A percentile compares a stretch with the other conserved stretches of the same genome.
Evolutionary conservation across 169 alveolate species (phyloP).

Genomic region (Babesia divergens): DNA sequence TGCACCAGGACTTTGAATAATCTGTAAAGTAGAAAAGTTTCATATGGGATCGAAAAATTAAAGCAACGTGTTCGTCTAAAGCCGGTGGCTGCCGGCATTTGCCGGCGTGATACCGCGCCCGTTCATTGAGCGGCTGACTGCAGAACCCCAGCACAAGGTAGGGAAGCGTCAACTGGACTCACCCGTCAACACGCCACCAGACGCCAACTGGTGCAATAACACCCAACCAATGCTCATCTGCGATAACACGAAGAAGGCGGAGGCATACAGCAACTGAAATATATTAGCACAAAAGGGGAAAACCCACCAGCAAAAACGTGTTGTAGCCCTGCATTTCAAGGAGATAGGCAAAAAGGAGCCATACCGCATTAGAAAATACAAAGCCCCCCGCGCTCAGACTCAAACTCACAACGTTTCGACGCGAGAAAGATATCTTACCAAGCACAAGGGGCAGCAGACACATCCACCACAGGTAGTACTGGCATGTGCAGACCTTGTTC

Average conservation of each 20-base stretch:
- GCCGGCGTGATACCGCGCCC: too few relatives aligned
- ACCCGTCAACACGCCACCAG: background rate
- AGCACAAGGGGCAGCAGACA: slow-evolving; percentile 55
- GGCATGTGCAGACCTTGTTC: slow-evolving; percentile 63
- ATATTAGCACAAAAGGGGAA: background rate
- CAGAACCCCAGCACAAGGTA: too few relatives aligned
- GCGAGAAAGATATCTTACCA: background rate
- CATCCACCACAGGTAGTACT: slow-evolving; percentile 67
- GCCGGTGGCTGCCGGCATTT: too few relatives aligned
- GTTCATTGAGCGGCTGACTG: too few relatives aligned
- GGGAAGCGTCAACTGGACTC: too few relatives aligned
- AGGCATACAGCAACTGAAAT: slow-evolving; percentile 36
- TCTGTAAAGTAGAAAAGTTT: too few relatives aligned
- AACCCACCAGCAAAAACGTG: slow-evolving; percentile 31
- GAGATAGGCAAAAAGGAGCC: slow-evolving; percentile 54
- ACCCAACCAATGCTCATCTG: slow-evolving; percentile 58
- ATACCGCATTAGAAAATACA: slow-evolving; percentile 22
- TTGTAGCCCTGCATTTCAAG: slow-evolving; percentile 52
- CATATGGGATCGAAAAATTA: too few relatives aligned
- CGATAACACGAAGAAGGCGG: slow-evolving; percentile 22
- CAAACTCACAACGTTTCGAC: background rate
- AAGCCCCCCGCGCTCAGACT: background rate
- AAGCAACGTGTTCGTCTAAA: too few relatives aligned
- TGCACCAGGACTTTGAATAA: background rate
- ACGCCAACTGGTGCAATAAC: background rate